These are phyloP conservation scores for Astrothelium subdiscretum DNA, from an alignment of 495 filamentous ascomycete genomes.

Conservation along the genomic window DNA sequence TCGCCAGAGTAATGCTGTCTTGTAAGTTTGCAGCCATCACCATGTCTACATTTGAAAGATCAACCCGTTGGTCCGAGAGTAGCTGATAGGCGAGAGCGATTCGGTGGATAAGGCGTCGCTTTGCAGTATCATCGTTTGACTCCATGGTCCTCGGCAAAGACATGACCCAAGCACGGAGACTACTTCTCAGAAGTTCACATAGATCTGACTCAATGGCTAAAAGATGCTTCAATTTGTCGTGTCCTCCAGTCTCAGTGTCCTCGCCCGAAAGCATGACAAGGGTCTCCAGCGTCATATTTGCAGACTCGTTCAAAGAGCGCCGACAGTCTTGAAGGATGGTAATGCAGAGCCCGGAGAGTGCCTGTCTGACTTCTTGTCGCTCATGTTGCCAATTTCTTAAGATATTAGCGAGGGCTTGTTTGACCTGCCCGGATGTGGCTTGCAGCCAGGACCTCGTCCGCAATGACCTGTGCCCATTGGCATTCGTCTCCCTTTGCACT, in stretches of 20 bases:
- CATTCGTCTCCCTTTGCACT: constrained; percentile 12
- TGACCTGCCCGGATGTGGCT: constrained; percentile 71
- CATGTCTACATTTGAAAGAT: constrained; percentile 57
- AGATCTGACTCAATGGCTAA: constrained; percentile 52
- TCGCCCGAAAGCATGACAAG: constrained; percentile 56
- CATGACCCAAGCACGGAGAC: constrained; percentile 68
- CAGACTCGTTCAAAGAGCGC: constrained; percentile 57
- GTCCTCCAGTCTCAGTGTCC: constrained; percentile 30
- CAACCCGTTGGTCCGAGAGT: constrained; percentile 50
- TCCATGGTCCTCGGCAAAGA: constrained; percentile 76
- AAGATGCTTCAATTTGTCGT: constrained; percentile 42
- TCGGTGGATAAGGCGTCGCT: constrained; percentile 57
- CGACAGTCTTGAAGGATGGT: constrained; percentile 66
- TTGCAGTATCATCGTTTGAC: constrained; percentile 65
- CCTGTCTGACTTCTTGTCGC: constrained; percentile 54
- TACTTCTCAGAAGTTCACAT: constrained; percentile 55
- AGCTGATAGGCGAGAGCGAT: constrained; percentile 63
- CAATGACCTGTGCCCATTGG: constrained; percentile 22
- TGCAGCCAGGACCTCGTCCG: constrained; percentile 55
- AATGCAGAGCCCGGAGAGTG: constrained; percentile 58
- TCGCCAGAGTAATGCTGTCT: constrained; percentile 40
- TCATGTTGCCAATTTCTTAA: constrained; percentile 68
- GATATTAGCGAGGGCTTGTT: constrained; percentile 69
- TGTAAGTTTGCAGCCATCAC: constrained; percentile 52
- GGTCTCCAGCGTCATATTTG: constrained; percentile 65